Base-by-base conservation (phyloP, 192 early-diverging fungal genomes). In the Backusella morwellensis region DNA sequence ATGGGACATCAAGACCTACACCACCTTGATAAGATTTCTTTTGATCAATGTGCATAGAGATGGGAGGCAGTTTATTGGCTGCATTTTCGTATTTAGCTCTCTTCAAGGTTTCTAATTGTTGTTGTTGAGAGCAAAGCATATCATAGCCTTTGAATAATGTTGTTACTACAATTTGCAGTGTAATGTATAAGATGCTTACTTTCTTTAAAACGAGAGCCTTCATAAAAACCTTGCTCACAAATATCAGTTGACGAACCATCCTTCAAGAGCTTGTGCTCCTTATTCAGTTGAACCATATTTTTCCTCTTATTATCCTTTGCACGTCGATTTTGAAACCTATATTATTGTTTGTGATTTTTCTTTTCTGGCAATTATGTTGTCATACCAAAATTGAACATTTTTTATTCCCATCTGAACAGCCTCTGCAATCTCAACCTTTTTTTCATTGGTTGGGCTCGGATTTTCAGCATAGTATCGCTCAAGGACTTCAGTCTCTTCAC, bases 321-420 rank as follows among this genome's bases (percentile, higher is more conserved):
- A 6, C 70, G 42, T 47, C 70, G 41, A 44, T 72, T 72, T 34
- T 72, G 70, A 17, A 72, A 50, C 70, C 70, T 72, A 17, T 32
- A 44, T 9, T 71, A 17, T 32, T 32, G 32, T 71, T 29, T 2
- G 21, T 14, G n/a, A 12, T 71, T 19, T 4, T 32, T 32, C 32
- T 32, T 32, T 14, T 6, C n/a, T 11, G 7, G 19, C 1, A 68
- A 34, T 34, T 6, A 50, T 5, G 19, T 35, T 68, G 15, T 19
- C 29, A 68, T 72, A 72, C 70, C 70, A 72, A 44, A 50, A 50
- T 5, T 72, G 70, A 32, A 72, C 70, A 34, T 50, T 72, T 72
- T n/a, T 72, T 32, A 26, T 14, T 17, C 42, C 70, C 70, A 72
- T 72, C 2, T 72, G 21, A 17, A 72, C 70, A 50, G 17, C 6